Evolutionary conservation across 441 rosid species (phyloP), one percentile per base, ranked within the genome.

Genomic region (Populus hybrid): DNA sequence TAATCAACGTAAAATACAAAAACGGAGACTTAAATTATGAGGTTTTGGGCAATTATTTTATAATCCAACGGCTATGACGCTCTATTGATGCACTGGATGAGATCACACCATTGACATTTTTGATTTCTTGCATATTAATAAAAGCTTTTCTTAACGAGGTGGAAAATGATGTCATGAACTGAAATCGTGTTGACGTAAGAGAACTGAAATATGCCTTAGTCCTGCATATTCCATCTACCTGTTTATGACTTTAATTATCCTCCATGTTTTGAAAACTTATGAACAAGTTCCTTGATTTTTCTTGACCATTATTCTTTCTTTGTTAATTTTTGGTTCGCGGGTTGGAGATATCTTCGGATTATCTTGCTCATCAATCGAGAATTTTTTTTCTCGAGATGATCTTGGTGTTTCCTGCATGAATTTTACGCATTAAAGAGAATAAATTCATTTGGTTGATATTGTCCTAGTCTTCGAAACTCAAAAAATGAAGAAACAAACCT

Each of bases 101-200:
- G n/a, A 50, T 50, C 59, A 50, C 59, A 6, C 59, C 59, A 16
- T 50, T 16, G 59, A 16, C 59, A 50, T 50, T 50, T 16, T 16
- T 50, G 30, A 1, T 14, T 50, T 16, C 18, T 18, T 16, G 5
- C 7, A 5, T 5, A 50, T 50, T 50, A 16, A 50, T 28, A 5
- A 50, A 50, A 50, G 12, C 3, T 9, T 40, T 40, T 10, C 50
- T 40, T 40, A 40, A 50, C 59, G 7, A 14, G 8, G 59, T 50
- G 59, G 59, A 16, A 50, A 18, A 12, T 67, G 82, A 81, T 78
- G 28, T 73, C 78, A 67, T 21, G 1, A 28, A 0, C 35, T 23
- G 30, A 75, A 57, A 7, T 71, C 80, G 84, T 70, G 86, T 78
- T 81, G 83, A 83, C 80, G 76, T 64, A 9, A 74, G 70, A 53